A percentile compares a stretch with the other conserved stretches of the same genome.
phyloP scores from a whole-genome alignment of 306 rosid species.

The Lathyrus sativus region DNA sequence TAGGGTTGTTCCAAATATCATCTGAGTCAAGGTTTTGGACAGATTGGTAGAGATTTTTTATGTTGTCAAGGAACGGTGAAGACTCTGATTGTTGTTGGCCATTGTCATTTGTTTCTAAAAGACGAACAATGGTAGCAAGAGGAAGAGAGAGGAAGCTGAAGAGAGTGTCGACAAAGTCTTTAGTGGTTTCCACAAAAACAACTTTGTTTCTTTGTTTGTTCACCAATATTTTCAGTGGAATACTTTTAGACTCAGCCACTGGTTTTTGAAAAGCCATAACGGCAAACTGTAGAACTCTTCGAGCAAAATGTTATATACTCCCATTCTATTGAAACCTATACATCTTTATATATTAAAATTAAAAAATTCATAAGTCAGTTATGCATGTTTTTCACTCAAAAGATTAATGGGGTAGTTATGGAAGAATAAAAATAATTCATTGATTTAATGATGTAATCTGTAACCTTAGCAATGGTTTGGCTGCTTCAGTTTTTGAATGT shows the following conservation, averaged over 20 bases:
- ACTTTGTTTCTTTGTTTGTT: not conserved
- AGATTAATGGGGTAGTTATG: too few relatives aligned
- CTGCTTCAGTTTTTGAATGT: too few relatives aligned
- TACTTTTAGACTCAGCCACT: not conserved
- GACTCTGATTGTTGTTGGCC: not conserved
- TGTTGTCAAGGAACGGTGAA: not conserved
- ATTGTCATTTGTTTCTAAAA: not conserved
- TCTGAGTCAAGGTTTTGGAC: not conserved
- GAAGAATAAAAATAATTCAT: too few relatives aligned
- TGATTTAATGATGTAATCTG: too few relatives aligned
- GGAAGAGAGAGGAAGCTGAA: not conserved
- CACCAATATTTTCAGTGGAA: not conserved
- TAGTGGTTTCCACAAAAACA: not conserved
- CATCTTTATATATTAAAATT: too few relatives aligned
- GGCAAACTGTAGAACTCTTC: too few relatives aligned
- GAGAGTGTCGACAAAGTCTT: not conserved
- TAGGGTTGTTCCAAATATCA: not conserved
- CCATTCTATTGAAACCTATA: too few relatives aligned
- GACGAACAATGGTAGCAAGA: not conserved
- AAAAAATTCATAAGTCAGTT: too few relatives aligned
- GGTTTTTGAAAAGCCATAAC: not conserved
- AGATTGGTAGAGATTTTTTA: not conserved
- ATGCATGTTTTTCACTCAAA: too few relatives aligned
- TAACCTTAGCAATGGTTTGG: too few relatives aligned
- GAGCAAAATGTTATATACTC: too few relatives aligned